Conservation (phyloP, 305 asterid genomes). For the Fraxinus paxiana region DNA sequence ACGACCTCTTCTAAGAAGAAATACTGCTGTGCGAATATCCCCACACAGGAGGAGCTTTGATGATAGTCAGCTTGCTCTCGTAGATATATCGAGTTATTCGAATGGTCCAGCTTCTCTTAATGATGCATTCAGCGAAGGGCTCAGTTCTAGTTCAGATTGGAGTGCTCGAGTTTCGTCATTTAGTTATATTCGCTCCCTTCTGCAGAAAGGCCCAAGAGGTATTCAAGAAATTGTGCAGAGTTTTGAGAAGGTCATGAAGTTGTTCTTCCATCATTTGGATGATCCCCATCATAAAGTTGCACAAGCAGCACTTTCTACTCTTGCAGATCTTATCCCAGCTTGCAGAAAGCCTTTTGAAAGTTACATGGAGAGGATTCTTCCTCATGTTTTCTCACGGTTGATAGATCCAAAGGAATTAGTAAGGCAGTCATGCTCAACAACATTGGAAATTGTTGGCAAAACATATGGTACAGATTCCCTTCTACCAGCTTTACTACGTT, state of each 20-base stretch:
- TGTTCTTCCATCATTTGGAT: slow-evolving; percentile 96
- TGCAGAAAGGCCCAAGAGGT: slow-evolving; percentile 92
- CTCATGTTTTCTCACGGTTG: slow-evolving; percentile 95
- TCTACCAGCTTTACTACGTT: slow-evolving; percentile 90
- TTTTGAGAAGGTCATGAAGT: slow-evolving; percentile 97
- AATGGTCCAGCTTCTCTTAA: slow-evolving; percentile 85
- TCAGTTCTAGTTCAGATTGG: slow-evolving; percentile 93
- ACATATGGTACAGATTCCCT: slow-evolving; percentile 91
- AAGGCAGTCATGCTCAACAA: slow-evolving; percentile 89
- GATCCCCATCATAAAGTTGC: slow-evolving; percentile 99
- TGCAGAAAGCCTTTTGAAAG: slow-evolving; percentile 95
- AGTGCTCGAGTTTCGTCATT: slow-evolving; percentile 94
- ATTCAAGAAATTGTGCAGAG: slow-evolving; percentile 86
- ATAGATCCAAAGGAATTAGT: slow-evolving; percentile 96
- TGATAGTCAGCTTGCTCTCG: slow-evolving; percentile 72
- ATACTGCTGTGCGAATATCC: slow-evolving; percentile 70
- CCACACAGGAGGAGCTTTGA: slow-evolving; percentile 93
- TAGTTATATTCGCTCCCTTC: slow-evolving; percentile 61
- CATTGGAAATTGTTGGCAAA: slow-evolving; percentile 85
- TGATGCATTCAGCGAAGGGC: slow-evolving; percentile 90
- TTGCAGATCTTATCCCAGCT: slow-evolving; percentile 91
- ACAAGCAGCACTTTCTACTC: slow-evolving; percentile 96
- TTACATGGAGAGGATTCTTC: slow-evolving; percentile 94
- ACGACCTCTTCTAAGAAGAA: slow-evolving; percentile 88
- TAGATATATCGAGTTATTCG: slow-evolving; percentile 67